A percentile compares a stretch with the other conserved stretches of the same genome.
phyloP scores from a whole-genome alignment of 345 rosid genomes.

The Cardiospermum halicacabum region DNA sequence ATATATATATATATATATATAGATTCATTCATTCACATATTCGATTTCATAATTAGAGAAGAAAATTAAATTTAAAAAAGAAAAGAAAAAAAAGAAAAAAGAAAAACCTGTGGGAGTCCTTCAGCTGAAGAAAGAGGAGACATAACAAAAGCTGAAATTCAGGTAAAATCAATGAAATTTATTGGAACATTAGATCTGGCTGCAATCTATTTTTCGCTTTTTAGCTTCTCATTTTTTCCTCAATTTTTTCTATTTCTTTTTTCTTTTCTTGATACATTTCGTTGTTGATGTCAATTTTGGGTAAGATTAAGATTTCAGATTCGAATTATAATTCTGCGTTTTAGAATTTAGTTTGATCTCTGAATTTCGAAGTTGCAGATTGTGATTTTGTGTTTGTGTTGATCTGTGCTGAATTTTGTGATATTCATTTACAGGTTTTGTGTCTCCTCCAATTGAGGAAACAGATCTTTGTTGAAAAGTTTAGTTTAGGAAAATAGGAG shows the following conservation, averaged over 20 bases:
- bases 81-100: too few relatives aligned
- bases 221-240: neutral
- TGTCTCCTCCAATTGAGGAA: constrained; percentile 29
- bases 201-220: neutral
- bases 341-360: neutral
- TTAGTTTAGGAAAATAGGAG: neutral
- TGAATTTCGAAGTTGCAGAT: neutral
- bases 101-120: neutral
- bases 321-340: neutral
- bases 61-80: too few relatives aligned
- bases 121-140: constrained; percentile 10
- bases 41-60: too few relatives aligned
- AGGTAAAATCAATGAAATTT: neutral
- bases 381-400: neutral
- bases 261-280: neutral
- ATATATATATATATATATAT: too few relatives aligned
- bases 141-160: neutral
- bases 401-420: neutral
- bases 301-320: constrained; percentile 9
- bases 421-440: constrained; percentile 26
- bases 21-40: too few relatives aligned
- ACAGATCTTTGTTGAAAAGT: neutral
- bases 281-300: neutral
- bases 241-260: neutral
- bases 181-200: neutral